These are phyloP conservation scores for Chlamydomonas sp. DNA, from an alignment of 139 green algal species.

Conservation along the genomic window DNA sequence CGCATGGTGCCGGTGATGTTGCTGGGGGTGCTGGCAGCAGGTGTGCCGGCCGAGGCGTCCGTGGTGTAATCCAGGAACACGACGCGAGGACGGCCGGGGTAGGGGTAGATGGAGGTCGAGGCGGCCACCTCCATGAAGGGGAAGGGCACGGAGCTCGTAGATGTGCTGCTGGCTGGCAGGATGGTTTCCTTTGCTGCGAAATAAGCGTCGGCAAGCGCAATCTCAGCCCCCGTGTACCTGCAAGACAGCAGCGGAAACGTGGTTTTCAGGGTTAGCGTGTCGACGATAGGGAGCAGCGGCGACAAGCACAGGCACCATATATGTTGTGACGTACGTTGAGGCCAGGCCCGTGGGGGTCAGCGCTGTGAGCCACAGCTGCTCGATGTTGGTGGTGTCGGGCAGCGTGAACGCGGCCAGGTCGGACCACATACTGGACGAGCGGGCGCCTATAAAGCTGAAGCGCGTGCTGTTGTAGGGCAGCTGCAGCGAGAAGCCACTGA, in stretches of 20 bases:
- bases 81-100: not conserved
- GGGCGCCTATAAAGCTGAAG: constrained; percentile 6
- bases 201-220: constrained; percentile 38
- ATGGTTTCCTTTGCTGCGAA: constrained; percentile 8
- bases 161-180: not conserved
- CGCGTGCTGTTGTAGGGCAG: constrained; percentile 5
- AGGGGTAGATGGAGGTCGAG: not conserved
- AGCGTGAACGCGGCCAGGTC: constrained; percentile 20
- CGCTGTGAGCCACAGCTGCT: constrained; percentile 2
- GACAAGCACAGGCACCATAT: too few species aligned
- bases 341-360: not conserved
- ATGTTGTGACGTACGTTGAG: not conserved
- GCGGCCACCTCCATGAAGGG: too few species aligned
- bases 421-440: constrained; percentile 25
- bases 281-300: too few species aligned
- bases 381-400: not conserved
- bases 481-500: constrained; percentile 15
- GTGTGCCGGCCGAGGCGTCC: not conserved
- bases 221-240: constrained; percentile 30
- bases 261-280: not conserved
- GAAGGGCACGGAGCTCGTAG: too few species aligned
- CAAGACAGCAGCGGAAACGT: too few species aligned
- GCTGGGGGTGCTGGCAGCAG: not conserved
- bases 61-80: not conserved
- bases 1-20: not conserved